Conservation (phyloP, 2,329 filamentous ascomycete species). For the Aureobasidium sp. region DNA sequence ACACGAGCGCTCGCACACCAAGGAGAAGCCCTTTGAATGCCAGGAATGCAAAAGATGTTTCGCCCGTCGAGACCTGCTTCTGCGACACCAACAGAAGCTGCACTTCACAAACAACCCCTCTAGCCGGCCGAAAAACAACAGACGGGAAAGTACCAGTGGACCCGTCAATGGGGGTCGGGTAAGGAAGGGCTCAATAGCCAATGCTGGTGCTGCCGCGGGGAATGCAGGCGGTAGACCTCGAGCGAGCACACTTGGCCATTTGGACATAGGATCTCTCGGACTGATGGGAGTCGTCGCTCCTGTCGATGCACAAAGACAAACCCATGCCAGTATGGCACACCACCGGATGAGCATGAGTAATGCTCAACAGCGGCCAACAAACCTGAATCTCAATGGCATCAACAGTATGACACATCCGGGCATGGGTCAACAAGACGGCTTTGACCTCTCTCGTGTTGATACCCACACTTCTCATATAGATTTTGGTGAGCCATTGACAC, state of each 20-base stretch:
- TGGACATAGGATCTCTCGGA: conserved; percentile 68
- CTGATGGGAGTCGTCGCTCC: conserved; percentile 21
- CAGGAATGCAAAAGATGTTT: conserved; percentile 92
- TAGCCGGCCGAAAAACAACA: conserved; percentile 69
- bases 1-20: conserved; percentile 95
- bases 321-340: conserved; percentile 1
- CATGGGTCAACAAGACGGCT: neutral
- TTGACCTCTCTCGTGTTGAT: conserved; percentile 46
- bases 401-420: conserved; percentile 45
- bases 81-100: conserved; percentile 96
- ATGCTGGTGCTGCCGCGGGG: conserved; percentile 38
- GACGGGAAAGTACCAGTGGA: conserved; percentile 77
- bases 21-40: conserved; percentile 98
- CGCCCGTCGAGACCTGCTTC: conserved; percentile 79
- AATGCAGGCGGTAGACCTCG: conserved; percentile 56
- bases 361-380: conserved; percentile 46
- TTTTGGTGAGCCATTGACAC: conserved; percentile 50
- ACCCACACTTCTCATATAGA: conserved; percentile 60
- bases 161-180: conserved; percentile 63
- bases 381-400: conserved; percentile 64
- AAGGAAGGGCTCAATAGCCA: conserved; percentile 85
- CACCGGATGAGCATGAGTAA: conserved; percentile 55
- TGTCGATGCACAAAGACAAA: neutral
- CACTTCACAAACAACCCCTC: conserved; percentile 88
- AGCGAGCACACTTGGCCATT: conserved; percentile 92